Base-by-base conservation (phyloP, 2,329 filamentous ascomycete genomes). In the Neofusicoccum sp. region DNA sequence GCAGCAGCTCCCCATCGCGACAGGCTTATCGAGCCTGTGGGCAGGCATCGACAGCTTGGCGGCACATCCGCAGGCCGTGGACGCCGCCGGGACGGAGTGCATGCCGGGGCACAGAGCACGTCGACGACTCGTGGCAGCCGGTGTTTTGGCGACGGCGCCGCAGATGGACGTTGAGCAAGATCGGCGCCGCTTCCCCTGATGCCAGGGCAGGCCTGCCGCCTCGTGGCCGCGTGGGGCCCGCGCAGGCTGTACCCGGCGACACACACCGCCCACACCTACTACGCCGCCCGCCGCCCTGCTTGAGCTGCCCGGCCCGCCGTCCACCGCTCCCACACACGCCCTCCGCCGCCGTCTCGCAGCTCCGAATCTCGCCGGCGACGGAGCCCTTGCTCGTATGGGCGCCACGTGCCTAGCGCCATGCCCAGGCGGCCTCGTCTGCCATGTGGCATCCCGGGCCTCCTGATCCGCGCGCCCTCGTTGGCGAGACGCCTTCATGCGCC, bases 111-210 rank as follows among this genome's bases (percentile, higher is more conserved):
- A 54, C 49, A 28, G 36, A 58, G 54, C 41, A 58, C 29, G 29
- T 33, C 16, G n/a, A 11, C 54, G 54, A 58, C 31, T 58, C 54
- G 28, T 45, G 54, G 31, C 3, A 14, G 12, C 54, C 41, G 41
- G 54, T 36, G 41, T 58, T 45, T 28, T 36, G 8, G 39, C 54
- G 28, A 28, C 5, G 33, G 16, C 29, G 31, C 31, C 14, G 28
- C 4, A 11, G 31, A 58, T 45, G 41, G 54, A 45, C 54, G 54
- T 58, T 58, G 54, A 58, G 16, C 37, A 34, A 31, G 54, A 58
- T 58, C 54, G 28, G 41, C 54, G 8, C 31, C n/a, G 14, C 39
- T 39, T 45, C 54, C 39, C 54, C 31, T 44, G 34, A 28, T 36
- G n/a, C 2, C 54, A 12, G 49, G 49, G 34, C 22, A 41, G 34